Percentiles rank a stretch among this genome's conserved stretches.
These are phyloP conservation scores for Cytospora mali DNA, from an alignment of 2,329 filamentous ascomycete genomes.

Conservation along the genomic window DNA sequence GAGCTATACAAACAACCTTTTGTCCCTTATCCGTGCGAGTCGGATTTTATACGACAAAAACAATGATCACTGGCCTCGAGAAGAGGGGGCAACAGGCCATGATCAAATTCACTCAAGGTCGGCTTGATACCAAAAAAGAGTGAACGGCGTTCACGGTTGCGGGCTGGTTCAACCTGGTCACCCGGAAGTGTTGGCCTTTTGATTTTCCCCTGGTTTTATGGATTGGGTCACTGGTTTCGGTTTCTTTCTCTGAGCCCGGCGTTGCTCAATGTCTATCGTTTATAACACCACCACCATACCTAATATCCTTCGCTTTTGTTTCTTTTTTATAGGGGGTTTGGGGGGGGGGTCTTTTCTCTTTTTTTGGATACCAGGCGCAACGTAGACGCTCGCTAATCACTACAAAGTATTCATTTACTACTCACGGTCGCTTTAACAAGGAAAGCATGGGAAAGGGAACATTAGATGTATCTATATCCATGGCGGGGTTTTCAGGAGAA, in stretches of 20 bases:
- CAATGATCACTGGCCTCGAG: neutral
- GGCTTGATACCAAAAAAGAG: neutral
- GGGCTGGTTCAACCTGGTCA: slow-evolving; percentile 1
- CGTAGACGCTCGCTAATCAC: slow-evolving; percentile 26
- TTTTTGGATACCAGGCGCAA: slow-evolving; percentile 19
- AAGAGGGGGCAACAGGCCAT: neutral
- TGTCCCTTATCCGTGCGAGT: neutral
- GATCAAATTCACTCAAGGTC: neutral
- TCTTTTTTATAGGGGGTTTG: neutral
- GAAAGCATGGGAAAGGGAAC: slow-evolving; percentile 5
- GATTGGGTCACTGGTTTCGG: slow-evolving; percentile 18
- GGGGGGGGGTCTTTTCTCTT: no score
- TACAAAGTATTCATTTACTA: slow-evolving; percentile 18
- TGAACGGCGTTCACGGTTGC: slow-evolving; percentile 1
- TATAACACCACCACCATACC: slow-evolving; percentile 15
- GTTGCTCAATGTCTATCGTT: slow-evolving; percentile 22
- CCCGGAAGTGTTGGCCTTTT: neutral
- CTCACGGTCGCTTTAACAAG: slow-evolving; percentile 23
- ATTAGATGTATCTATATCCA: slow-evolving; percentile 22
- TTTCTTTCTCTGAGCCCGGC: slow-evolving; percentile 18
- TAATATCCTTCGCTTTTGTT: slow-evolving; percentile 25
- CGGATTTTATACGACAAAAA: neutral
- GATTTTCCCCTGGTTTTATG: neutral
- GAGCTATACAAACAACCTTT: slow-evolving; percentile 6
- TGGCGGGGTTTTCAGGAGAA: neutral